A percentile compares a stretch with the other conserved stretches of the same genome.
Conservation (phyloP, 257 asterid species). For the Fraxinus americana region DNA sequence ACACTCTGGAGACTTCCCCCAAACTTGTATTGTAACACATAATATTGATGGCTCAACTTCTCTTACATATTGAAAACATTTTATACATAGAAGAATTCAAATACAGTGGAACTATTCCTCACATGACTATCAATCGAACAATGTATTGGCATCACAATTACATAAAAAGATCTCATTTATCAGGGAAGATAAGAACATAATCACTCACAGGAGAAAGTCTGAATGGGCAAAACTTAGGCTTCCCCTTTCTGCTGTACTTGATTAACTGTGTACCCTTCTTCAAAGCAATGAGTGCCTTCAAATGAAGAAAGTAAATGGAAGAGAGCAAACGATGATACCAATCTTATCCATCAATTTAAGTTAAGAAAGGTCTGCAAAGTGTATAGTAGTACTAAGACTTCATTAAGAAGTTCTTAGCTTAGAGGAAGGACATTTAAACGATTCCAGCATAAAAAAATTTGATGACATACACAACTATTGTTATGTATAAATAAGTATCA, state of each 20-base stretch:
- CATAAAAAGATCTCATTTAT: not conserved
- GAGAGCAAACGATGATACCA: slow-evolving; percentile 8
- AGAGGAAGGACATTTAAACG: not conserved
- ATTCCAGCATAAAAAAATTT: not conserved
- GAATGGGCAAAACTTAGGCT: slow-evolving; percentile 89
- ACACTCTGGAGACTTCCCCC: not conserved
- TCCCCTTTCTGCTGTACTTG: slow-evolving; percentile 96
- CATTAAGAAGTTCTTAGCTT: not conserved
- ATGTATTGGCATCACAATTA: not conserved
- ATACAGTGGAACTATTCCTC: not conserved
- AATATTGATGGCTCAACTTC: not conserved
- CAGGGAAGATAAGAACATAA: slow-evolving; percentile 9
- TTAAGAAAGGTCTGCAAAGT: not conserved
- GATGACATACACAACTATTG: not conserved
- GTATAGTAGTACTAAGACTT: not conserved
- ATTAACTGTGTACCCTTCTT: slow-evolving; percentile 92
- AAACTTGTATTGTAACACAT: not conserved
- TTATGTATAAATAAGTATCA: not conserved
- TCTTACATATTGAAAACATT: not conserved
- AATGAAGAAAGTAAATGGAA: slow-evolving; percentile 16
- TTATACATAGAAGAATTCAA: not conserved
- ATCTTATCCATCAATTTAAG: not conserved
- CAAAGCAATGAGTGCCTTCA: slow-evolving; percentile 81
- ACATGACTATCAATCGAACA: not conserved
- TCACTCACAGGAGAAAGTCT: slow-evolving; percentile 84